Evolutionary conservation across 495 filamentous ascomycete species (phyloP).

Genomic region (Penicillium macrosclerotiorum): DNA sequence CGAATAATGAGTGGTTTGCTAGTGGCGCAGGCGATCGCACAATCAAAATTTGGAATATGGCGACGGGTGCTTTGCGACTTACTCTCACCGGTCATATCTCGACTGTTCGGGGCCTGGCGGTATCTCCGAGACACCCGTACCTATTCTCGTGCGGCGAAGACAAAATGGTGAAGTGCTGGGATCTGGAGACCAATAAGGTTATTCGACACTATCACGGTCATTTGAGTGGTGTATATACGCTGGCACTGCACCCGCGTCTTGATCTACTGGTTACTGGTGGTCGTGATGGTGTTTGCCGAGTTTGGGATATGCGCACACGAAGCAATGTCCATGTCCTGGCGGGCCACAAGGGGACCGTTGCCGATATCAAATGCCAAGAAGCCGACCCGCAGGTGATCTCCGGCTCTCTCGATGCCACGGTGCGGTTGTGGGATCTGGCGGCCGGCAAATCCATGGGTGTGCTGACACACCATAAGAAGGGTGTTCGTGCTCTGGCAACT

Average conservation of each 20-base stretch:
- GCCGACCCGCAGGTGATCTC: conserved; percentile 95
- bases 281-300: conserved; percentile 86
- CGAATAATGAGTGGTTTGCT: conserved; percentile 96
- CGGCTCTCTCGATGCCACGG: conserved; percentile 84
- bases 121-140: conserved; percentile 93
- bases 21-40: conserved; percentile 94
- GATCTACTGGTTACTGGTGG: conserved; percentile 95
- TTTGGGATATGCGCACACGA: conserved; percentile 98
- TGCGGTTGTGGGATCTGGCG: conserved; percentile 94
- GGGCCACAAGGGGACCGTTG: conserved; percentile 86
- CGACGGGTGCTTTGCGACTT: conserved; percentile 73
- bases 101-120: conserved; percentile 87
- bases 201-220: conserved; percentile 99
- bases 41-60: conserved; percentile 99
- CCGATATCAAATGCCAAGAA: conserved; percentile 89
- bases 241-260: conserved; percentile 86
- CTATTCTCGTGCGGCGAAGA: conserved; percentile 98
- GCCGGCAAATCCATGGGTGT: conserved; percentile 95
- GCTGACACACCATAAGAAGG: conserved; percentile 98
- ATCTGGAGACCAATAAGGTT: conserved; percentile 97
- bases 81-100: conserved; percentile 97
- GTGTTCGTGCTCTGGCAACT: conserved; percentile 77
- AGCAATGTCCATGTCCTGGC: conserved; percentile 91
- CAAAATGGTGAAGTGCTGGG: conserved; percentile 99
- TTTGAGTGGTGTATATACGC: conserved; percentile 90